phyloP scores from a whole-genome alignment of 2,329 filamentous ascomycete species.

The Microsporum ferrugineum region DNA sequence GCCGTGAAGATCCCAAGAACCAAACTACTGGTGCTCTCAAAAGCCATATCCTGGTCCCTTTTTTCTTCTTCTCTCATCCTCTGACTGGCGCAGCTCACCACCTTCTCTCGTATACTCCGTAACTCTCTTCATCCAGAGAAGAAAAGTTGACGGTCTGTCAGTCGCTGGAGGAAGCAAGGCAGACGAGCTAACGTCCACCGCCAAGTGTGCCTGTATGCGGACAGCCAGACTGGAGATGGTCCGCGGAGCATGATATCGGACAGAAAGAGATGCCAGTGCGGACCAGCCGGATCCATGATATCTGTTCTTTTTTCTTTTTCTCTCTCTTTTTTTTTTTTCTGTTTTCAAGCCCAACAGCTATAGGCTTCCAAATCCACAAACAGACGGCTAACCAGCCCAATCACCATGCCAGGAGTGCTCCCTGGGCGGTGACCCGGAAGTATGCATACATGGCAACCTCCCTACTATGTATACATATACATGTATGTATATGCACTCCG shows the following conservation, averaged over 20 bases:
- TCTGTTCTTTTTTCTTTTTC: background rate
- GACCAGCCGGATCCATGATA: background rate
- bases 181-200: background rate
- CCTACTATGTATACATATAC: background rate
- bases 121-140: background rate
- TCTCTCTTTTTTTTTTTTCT: background rate
- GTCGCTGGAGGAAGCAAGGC: background rate
- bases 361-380: background rate
- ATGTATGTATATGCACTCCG: background rate
- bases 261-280: background rate
- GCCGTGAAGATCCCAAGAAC: slow-evolving; percentile 1
- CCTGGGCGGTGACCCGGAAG: background rate
- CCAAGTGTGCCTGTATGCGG: background rate
- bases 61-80: background rate
- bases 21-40: background rate
- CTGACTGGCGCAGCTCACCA: background rate
- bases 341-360: background rate
- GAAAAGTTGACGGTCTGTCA: background rate
- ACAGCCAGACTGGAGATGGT: background rate
- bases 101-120: background rate
- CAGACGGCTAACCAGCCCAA: background rate
- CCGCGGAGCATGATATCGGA: background rate
- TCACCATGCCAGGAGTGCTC: background rate
- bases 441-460: background rate
- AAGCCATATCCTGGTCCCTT: background rate